Evolutionary conservation across 2,329 filamentous ascomycete species (phyloP).

Genomic region (Cordyceps fumosorosea): DNA sequence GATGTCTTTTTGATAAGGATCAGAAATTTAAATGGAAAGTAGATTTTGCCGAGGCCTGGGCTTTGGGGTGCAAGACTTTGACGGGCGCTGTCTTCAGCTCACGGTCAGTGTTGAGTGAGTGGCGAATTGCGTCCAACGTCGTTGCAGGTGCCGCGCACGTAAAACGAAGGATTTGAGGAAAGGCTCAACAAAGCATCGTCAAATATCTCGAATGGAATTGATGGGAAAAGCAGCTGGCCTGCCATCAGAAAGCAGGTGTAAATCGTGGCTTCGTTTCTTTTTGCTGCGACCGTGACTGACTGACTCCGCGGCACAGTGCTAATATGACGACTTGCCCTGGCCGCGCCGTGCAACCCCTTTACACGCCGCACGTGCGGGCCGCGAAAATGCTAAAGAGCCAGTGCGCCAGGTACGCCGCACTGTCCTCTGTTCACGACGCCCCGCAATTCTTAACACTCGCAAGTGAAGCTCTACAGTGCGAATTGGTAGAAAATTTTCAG

Average conservation of each 20-base stretch:
- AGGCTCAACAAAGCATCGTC: neutral
- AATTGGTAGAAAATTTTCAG: slow-evolving; percentile 10
- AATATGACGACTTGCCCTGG: slow-evolving; percentile 3
- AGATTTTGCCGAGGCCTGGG: neutral
- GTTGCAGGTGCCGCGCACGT: neutral
- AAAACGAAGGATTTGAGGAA: neutral
- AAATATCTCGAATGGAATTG: neutral
- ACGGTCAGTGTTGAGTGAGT: neutral
- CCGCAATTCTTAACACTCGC: neutral
- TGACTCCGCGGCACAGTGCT: slow-evolving; percentile 26
- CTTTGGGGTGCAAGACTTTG: neutral
- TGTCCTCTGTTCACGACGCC: neutral
- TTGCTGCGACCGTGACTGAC: slow-evolving; percentile 16
- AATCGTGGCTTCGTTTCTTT: slow-evolving; percentile 22
- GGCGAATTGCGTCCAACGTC: neutral
- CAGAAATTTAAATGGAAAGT: neutral
- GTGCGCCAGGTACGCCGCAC: slow-evolving; percentile 12
- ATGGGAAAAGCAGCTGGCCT: neutral
- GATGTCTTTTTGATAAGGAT: neutral
- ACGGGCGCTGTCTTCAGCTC: neutral
- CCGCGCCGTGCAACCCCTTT: slow-evolving; percentile 20
- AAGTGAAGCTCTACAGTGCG: slow-evolving; percentile 17
- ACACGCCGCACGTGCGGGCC: slow-evolving; percentile 28
- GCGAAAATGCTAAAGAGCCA: slow-evolving; percentile 13
- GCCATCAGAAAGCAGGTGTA: neutral